Percentiles rank a stretch among this genome's conserved stretches.
Evolutionary conservation across 208 protist species (phyloP).

Genomic region (Leishmania tropica): DNA sequence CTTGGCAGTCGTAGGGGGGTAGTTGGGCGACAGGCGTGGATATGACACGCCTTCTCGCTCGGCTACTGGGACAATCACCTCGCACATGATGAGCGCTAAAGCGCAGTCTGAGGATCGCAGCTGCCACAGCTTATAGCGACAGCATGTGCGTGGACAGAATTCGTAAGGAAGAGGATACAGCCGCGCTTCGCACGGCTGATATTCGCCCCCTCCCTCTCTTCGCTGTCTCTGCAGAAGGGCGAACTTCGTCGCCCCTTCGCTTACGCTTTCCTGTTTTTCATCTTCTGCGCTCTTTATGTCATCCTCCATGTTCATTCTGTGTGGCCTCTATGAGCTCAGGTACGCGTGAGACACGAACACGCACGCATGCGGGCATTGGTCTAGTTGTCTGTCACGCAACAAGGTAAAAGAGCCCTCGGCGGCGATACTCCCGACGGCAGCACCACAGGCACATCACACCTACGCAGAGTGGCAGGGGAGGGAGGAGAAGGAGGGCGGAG

Average conservation of each 20-base stretch:
- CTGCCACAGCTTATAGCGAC: background rate
- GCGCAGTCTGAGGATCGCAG: background rate
- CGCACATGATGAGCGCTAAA: background rate
- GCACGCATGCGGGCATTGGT: background rate
- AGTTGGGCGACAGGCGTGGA: no score
- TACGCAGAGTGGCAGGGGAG: background rate
- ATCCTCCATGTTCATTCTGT: background rate
- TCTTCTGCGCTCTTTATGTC: background rate
- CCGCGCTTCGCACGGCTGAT: background rate
- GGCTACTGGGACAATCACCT: background rate
- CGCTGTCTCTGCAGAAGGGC: background rate
- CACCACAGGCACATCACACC: background rate
- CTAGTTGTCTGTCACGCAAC: background rate
- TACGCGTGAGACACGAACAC: background rate
- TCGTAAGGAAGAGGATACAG: background rate
- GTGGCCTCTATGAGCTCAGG: conserved; percentile 1
- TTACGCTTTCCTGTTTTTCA: background rate
- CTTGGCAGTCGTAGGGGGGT: background rate
- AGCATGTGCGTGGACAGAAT: background rate
- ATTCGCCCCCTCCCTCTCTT: background rate
- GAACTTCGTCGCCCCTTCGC: no score
- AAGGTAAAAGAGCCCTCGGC: background rate
- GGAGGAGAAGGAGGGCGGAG: background rate
- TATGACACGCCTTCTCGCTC: background rate
- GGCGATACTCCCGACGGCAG: background rate